Conservation (phyloP, 164 flowering plant species). For the Liquidambar formosana region DNA sequence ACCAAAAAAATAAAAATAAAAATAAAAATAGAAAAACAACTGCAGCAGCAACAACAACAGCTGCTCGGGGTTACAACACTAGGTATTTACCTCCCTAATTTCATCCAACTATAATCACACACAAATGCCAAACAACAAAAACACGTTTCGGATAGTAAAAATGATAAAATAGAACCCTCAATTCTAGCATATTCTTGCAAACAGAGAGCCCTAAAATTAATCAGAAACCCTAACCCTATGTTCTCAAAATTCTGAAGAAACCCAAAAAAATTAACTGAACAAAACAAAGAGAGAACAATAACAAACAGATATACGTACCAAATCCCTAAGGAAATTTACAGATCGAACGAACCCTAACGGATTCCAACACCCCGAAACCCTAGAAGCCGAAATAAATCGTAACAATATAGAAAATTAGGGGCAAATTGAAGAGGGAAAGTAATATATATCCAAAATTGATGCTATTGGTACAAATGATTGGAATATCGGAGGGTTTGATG, state of each 20-base stretch:
- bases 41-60: no score
- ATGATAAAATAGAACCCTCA: not conserved
- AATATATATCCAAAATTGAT: not conserved
- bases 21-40: no score
- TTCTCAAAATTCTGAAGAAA: conserved; percentile 4
- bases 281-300: conserved; percentile 1
- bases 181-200: conserved; percentile 7
- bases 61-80: no score
- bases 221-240: conserved; percentile 31
- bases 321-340: conserved; percentile 29
- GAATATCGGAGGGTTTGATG: not conserved
- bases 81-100: no score
- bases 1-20: no score
- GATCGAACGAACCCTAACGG: conserved; percentile 1
- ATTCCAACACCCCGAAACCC: conserved; percentile 24
- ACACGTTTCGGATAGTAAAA: not conserved
- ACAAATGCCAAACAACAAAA: not conserved
- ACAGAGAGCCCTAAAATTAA: conserved; percentile 1
- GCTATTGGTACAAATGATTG: not conserved
- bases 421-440: not conserved
- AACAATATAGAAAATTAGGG: conserved; percentile 5
- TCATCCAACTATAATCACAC: no score
- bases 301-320: conserved; percentile 4
- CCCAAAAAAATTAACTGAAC: not conserved
- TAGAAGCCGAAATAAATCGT: conserved; percentile 10